Evolutionary conservation across 2,329 filamentous ascomycete species (phyloP).

Genomic region (Alternaria brassicicola): DNA sequence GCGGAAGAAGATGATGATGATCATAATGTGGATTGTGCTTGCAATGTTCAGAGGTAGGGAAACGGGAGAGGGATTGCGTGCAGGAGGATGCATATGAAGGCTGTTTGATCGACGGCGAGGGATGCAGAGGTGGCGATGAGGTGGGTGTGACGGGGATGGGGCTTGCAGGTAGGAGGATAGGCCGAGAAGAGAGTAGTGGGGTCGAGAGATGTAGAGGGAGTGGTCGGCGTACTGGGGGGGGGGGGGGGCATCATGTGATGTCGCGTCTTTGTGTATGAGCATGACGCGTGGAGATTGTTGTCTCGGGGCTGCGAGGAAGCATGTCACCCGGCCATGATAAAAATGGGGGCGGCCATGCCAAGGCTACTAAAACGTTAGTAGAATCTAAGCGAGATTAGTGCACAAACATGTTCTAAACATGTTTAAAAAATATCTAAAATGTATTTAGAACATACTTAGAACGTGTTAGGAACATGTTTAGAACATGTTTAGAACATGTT

Average conservation of each 20-base stretch:
- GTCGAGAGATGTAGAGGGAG: not conserved
- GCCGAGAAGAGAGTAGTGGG: not conserved
- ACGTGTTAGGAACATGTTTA: too few relatives aligned
- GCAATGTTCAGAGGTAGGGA: not conserved
- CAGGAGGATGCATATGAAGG: constrained; percentile 11
- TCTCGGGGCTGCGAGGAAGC: not conserved
- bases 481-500: too few relatives aligned
- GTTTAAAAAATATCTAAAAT: too few relatives aligned
- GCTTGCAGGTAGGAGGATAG: not conserved
- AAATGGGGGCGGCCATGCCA: too few relatives aligned
- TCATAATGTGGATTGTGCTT: not conserved
- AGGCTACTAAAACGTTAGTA: too few relatives aligned
- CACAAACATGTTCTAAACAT: too few relatives aligned
- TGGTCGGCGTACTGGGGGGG: not conserved
- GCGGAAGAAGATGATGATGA: not conserved
- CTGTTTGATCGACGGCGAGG: constrained; percentile 4
- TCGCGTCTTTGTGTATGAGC: not conserved
- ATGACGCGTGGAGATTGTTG: not conserved
- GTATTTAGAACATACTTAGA: too few relatives aligned
- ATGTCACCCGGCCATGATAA: too few relatives aligned
- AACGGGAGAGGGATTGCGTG: not conserved
- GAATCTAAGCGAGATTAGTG: too few relatives aligned
- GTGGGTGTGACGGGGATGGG: not conserved
- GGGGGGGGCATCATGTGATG: not conserved
- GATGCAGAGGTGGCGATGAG: not conserved